Conservation (phyloP, 1,284 basidiomycete species). For the Meira nashicola region DNA sequence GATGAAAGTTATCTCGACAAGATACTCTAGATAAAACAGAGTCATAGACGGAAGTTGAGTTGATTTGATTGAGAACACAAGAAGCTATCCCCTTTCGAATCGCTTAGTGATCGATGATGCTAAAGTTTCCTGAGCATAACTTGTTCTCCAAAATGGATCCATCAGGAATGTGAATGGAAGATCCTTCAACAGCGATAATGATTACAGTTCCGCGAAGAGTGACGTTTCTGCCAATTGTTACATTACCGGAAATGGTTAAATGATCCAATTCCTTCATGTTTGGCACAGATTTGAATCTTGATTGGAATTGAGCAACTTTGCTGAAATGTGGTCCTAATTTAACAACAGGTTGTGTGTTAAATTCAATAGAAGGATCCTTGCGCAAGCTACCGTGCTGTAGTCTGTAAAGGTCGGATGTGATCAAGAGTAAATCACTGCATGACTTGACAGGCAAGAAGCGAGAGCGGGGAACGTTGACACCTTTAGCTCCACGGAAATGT, state of each 20-base stretch:
- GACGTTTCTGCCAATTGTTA: conserved; percentile 90
- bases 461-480: conserved; percentile 93
- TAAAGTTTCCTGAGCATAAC: conserved; percentile 54
- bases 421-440: conserved; percentile 67
- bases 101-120: conserved; percentile 51
- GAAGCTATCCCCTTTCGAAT: neutral
- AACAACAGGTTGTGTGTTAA: conserved; percentile 86
- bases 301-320: conserved; percentile 94
- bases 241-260: conserved; percentile 91
- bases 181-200: conserved; percentile 83
- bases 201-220: conserved; percentile 59
- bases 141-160: conserved; percentile 89
- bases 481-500: conserved; percentile 84
- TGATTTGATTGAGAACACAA: too few relatives aligned
- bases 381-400: conserved; percentile 89
- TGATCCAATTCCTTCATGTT: conserved; percentile 71
- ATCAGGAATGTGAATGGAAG: conserved; percentile 91
- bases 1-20: too few relatives aligned
- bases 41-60: too few relatives aligned
- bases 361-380: conserved; percentile 61
- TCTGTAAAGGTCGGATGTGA: conserved; percentile 96
- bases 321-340: conserved; percentile 77
- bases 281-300: conserved; percentile 94
- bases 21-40: too few relatives aligned
- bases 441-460: conserved; percentile 92